Conservation (phyloP, 139 green algal species). For the Desmodesmus armatus region DNA sequence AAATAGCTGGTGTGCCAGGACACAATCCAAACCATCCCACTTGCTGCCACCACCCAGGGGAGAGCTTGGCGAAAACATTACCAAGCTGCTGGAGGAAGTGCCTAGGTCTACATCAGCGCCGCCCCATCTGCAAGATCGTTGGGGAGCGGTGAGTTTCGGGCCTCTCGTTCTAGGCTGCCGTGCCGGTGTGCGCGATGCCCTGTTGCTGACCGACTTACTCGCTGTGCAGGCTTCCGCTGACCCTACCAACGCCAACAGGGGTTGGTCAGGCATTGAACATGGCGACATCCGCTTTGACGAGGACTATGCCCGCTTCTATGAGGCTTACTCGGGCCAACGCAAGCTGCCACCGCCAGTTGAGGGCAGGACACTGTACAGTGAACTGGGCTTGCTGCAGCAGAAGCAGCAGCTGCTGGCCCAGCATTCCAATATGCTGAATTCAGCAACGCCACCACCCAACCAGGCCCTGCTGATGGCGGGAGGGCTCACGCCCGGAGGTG, state of each 20-base stretch:
- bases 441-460: neutral
- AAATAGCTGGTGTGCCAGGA: too few species aligned
- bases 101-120: slow-evolving; percentile 84
- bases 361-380: slow-evolving; percentile 78
- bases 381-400: slow-evolving; percentile 57
- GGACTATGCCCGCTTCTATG: slow-evolving; percentile 81
- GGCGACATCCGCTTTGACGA: slow-evolving; percentile 88
- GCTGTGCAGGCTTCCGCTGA: slow-evolving; percentile 14
- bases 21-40: too few species aligned
- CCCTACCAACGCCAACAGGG: neutral
- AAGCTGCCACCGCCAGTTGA: slow-evolving; percentile 89
- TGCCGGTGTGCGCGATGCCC: neutral
- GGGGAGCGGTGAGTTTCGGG: slow-evolving; percentile 61
- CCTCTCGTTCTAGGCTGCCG: slow-evolving; percentile 12
- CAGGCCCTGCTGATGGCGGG: slow-evolving; percentile 28
- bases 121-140: slow-evolving; percentile 83
- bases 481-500: slow-evolving; percentile 41
- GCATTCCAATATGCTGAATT: slow-evolving; percentile 2
- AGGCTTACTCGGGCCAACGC: slow-evolving; percentile 71
- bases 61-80: slow-evolving; percentile 65
- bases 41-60: too few species aligned
- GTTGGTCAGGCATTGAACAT: slow-evolving; percentile 6
- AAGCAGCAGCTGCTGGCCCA: slow-evolving; percentile 51
- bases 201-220: neutral
- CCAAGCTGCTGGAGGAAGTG: slow-evolving; percentile 85